These are phyloP conservation scores for Apiospora arundinis DNA, from an alignment of 2,329 filamentous ascomycete genomes.

Conservation along the genomic window DNA sequence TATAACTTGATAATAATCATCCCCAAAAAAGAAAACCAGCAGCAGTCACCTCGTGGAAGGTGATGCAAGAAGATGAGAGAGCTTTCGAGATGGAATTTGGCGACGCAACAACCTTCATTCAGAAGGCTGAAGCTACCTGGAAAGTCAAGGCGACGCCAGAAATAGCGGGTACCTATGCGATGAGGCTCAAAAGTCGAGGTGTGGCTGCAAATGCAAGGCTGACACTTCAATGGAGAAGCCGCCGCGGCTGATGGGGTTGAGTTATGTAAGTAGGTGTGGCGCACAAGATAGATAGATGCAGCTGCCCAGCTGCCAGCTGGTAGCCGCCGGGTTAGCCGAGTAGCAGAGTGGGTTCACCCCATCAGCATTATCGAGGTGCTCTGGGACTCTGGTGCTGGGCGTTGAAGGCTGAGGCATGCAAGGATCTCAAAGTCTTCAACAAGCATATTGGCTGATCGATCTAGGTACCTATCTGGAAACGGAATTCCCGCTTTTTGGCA, in stretches of 20 bases:
- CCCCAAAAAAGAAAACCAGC: background rate
- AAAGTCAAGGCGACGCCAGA: background rate
- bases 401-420: background rate
- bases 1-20: background rate
- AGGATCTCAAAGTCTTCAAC: background rate
- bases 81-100: background rate
- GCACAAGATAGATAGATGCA: no score
- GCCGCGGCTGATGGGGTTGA: background rate
- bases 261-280: constrained; percentile 16
- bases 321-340: background rate
- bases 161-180: background rate
- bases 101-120: constrained; percentile 9
- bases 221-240: background rate
- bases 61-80: constrained; percentile 5
- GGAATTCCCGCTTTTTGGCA: background rate
- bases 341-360: background rate
- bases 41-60: constrained; percentile 7
- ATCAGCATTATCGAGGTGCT: background rate
- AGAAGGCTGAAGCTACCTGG: background rate
- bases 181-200: background rate
- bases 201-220: constrained; percentile 12
- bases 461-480: background rate
- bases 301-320: no score
- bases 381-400: no score
- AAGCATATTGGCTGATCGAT: background rate